Conservation (phyloP, 345 rosid genomes). For the Syzygium jambos region DNA sequence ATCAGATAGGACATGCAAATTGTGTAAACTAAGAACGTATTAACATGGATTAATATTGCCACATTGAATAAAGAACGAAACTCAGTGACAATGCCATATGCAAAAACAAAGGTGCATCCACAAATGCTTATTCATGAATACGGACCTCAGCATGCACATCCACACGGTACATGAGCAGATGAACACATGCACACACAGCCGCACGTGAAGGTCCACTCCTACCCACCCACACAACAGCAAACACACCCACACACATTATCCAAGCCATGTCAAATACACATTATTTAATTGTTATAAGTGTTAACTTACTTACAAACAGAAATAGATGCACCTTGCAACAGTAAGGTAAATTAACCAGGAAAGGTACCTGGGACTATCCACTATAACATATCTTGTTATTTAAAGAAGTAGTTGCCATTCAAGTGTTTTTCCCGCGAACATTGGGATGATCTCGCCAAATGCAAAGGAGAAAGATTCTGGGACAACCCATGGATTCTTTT, state of each 20-base stretch:
- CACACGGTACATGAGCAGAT: neutral
- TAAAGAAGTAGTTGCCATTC: conserved; percentile 3
- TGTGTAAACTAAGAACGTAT: neutral
- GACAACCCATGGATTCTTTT: conserved; percentile 64
- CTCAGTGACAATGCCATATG: neutral
- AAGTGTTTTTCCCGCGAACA: conserved; percentile 67
- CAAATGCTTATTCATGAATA: neutral
- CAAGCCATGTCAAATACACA: neutral
- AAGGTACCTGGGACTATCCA: neutral
- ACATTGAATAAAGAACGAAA: neutral
- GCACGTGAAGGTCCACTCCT: neutral
- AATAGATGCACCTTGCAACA: neutral
- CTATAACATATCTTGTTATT: neutral
- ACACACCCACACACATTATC: neutral
- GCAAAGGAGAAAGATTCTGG: conserved; percentile 59
- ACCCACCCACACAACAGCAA: neutral
- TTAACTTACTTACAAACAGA: neutral
- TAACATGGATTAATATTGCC: neutral
- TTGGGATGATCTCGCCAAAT: conserved; percentile 73
- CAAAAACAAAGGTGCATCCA: neutral
- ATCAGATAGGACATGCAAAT: neutral
- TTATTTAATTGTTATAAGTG: neutral
- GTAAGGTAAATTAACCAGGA: neutral
- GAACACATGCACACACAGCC: neutral
- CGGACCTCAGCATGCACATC: neutral